Conservation (phyloP, 225 moss, liverwort and hornwort genomes). For the Polytrichum commune region DNA sequence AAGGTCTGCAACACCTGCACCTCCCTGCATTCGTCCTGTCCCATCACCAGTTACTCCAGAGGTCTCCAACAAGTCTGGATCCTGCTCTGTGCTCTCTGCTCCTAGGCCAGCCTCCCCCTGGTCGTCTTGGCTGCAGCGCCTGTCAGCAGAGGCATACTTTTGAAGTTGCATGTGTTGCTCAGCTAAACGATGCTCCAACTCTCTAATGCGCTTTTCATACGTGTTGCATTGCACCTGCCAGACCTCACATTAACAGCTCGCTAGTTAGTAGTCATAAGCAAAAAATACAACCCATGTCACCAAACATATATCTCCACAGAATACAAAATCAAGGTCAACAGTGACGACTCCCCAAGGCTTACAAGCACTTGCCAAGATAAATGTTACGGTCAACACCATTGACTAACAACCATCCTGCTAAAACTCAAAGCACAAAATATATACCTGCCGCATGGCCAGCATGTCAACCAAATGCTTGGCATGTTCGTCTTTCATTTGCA, state of each 20-base stretch:
- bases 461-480: slow-evolving; percentile 74
- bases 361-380: too few species aligned
- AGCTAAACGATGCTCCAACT: slow-evolving; percentile 84
- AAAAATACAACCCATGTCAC: too few species aligned
- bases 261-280: too few species aligned
- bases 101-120: slow-evolving; percentile 25
- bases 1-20: slow-evolving; percentile 64
- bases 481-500: slow-evolving; percentile 89
- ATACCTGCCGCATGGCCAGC: slow-evolving; percentile 66
- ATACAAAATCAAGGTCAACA: too few species aligned
- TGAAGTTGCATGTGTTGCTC: slow-evolving; percentile 90
- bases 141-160: slow-evolving; percentile 39
- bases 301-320: too few species aligned
- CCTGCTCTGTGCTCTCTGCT: slow-evolving; percentile 51
- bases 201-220: slow-evolving; percentile 93
- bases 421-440: not conserved
- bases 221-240: slow-evolving; percentile 65
- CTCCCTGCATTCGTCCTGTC: slow-evolving; percentile 39
- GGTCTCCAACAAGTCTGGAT: slow-evolving; percentile 66
- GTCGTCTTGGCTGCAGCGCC: slow-evolving; percentile 17
- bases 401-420: too few species aligned
- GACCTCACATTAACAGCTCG: not conserved
- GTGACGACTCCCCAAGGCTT: too few species aligned
- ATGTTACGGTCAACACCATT: too few species aligned
- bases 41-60: slow-evolving; percentile 75